Percentiles rank a stretch among this genome's conserved stretches.
Evolutionary conservation across 371 early-diverging fungal species (phyloP).

Genomic region (Globomyces sp.): DNA sequence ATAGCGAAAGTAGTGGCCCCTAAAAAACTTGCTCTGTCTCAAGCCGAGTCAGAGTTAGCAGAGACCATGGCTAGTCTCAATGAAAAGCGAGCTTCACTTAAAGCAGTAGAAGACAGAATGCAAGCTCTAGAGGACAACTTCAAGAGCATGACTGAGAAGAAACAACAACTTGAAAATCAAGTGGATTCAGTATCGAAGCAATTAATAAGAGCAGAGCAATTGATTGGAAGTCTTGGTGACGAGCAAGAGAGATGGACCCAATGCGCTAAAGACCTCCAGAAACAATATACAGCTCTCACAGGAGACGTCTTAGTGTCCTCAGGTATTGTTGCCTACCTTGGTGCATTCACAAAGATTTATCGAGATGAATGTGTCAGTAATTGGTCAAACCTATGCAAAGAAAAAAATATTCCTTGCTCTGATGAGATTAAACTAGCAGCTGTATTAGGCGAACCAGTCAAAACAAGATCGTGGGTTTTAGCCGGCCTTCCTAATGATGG

Average conservation of each 20-base stretch:
- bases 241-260: slow-evolving; percentile 57
- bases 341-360: slow-evolving; percentile 53
- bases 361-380: slow-evolving; percentile 49
- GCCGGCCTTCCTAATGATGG: slow-evolving; percentile 55
- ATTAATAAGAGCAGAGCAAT: slow-evolving; percentile 51
- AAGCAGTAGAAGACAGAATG: slow-evolving; percentile 55
- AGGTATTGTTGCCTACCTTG: slow-evolving; percentile 54
- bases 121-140: slow-evolving; percentile 47
- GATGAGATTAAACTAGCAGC: slow-evolving; percentile 40
- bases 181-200: slow-evolving; percentile 55
- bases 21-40: slow-evolving; percentile 45
- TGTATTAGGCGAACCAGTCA: slow-evolving; percentile 52
- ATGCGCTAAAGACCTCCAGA: slow-evolving; percentile 44
- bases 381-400: slow-evolving; percentile 42
- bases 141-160: slow-evolving; percentile 48
- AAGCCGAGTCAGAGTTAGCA: slow-evolving; percentile 49
- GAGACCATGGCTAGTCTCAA: slow-evolving; percentile 49
- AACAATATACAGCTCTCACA: slow-evolving; percentile 41
- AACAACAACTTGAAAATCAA: slow-evolving; percentile 50
- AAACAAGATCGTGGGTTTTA: slow-evolving; percentile 49
- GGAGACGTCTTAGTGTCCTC: slow-evolving; percentile 55
- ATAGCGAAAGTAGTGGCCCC: slow-evolving; percentile 59
- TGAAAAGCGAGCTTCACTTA: slow-evolving; percentile 51
- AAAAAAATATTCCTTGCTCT: slow-evolving; percentile 50
- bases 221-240: slow-evolving; percentile 54